Evolutionary conservation across 163 green algal species (phyloP).

Genomic region (Coccomyxa subellipsoidea): DNA sequence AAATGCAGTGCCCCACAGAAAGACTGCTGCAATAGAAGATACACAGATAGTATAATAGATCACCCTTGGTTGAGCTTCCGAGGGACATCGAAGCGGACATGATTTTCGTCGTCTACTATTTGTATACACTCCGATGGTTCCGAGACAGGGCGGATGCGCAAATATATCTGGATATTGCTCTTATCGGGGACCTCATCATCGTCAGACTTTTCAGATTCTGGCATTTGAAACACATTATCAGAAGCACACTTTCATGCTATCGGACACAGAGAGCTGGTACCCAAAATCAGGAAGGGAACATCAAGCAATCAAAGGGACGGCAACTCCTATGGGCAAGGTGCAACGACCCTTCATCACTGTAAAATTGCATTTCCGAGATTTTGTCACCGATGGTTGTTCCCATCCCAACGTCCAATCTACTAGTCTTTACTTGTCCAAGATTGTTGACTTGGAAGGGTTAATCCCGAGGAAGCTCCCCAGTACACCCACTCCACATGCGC

Average conservation of each 20-base stretch:
- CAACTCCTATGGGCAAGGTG: too few species aligned
- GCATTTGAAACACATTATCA: neutral
- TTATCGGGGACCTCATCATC: neutral
- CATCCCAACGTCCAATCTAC: neutral
- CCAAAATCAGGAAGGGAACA: too few species aligned
- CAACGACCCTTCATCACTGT: too few species aligned
- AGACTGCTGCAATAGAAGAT: neutral
- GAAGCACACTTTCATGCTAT: too few species aligned
- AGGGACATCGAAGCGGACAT: conserved; percentile 15
- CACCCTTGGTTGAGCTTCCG: conserved; percentile 10
- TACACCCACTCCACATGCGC: neutral
- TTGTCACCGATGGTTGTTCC: too few species aligned
- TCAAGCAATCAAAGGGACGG: too few species aligned
- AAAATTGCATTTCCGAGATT: too few species aligned
- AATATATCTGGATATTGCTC: conserved; percentile 54
- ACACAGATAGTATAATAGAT: neutral
- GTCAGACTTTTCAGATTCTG: neutral
- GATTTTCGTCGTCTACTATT: conserved; percentile 15
- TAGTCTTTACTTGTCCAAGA: neutral
- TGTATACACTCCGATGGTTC: conserved; percentile 26
- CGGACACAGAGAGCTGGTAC: too few species aligned
- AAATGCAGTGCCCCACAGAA: neutral
- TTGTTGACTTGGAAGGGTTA: neutral
- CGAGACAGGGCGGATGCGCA: conserved; percentile 50
- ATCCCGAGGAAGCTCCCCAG: neutral